Base-by-base conservation (phyloP, 306 rosid species). In the Prinsepia uniflora region DNA sequence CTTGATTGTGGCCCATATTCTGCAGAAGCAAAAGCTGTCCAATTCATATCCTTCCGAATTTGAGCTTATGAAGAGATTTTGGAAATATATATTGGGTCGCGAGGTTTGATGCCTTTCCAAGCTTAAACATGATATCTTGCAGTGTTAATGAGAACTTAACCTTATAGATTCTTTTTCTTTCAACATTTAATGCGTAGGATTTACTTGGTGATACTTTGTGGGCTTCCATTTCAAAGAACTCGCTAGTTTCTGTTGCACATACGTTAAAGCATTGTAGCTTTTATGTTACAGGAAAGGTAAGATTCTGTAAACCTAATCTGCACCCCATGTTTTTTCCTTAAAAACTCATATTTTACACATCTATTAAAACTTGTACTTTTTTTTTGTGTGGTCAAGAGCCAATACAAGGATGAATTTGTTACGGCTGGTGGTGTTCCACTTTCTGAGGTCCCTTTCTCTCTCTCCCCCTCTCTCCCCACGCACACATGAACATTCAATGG, bases 341-440 rank as follows among this genome's bases (percentile, higher is more conserved):
- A 55, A 41, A 54, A 22, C 65, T 8, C 19, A n/a, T 53, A 4
- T 62, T 41, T 69, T 41, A 19, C 39, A 30, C 6, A 0, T 5
- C 9, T 17, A 49, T 55, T 61, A 55, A 48, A 40, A 50, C 10
- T 64, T 52, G 56, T 53, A 72, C 71, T 60, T 56, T 46, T 57
- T 70, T 75, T 53, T 66, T 30, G 36, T 30, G 13, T 76, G 73
- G 65, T 63, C 48, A 78, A 92, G 98, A 96, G 96, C 81, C 96
- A 80, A 88, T 93, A 88, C 70, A 93, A 93, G 82, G 98, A 93
- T 78, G 98, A 93, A 83, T 93, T 93, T 81, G 96, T 93, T 73
- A 93, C 96, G 52, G 93, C 98, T 20, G 98, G 98, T 42, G 98
- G 98, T 58, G 89, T 93, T 76, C 96, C 94, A 22, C 86, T 93